Base-by-base conservation (phyloP, 768 basidiomycete genomes). In the Cystofilobasidium bisporidii region DNA sequence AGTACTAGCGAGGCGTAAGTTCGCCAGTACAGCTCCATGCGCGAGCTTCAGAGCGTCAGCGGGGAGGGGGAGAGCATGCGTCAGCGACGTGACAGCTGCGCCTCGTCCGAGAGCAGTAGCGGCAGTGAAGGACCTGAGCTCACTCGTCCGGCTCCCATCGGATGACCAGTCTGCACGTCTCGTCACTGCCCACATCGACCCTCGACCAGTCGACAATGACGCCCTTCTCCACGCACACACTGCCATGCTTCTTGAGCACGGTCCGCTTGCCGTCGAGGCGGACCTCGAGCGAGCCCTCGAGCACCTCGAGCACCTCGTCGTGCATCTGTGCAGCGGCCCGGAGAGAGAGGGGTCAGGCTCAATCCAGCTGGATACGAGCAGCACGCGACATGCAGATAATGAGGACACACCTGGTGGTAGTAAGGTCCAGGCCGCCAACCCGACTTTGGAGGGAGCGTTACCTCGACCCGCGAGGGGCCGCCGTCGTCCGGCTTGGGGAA, bases 261-360 rank as follows among this genome's bases (percentile, higher is more conserved):
- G 28, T 28, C 50, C 28, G n/a, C 50, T 30, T 24, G n/a, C 50
- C 50, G 50, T 30, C 26, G 24, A 53, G 50, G 28, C 5, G 18
- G 12, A 53, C 50, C 3, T 24, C 50, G 24, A 53, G 10, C n/a
- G 24, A 30, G 28, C 50, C 50, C 10, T 53, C 50, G 24, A 53
- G 50, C 11, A 53, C 50, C 50, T 53, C 50, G n/a, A 53, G 50
- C 50, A 30, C 28, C 50, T 53, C 50, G 24, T 53, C 50, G 50
- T 53, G 50, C 28, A 20, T 4, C 50, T 43, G 43, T 17, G n/a
- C n/a, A n/a, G n/a, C n/a, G n/a, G n/a, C n/a, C n/a, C n/a, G n/a
- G 43, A 43, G 43, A 43, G 43, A 36, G 12, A 36, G n/a, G n/a
- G n/a, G n/a, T n/a, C n/a, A n/a, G n/a, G n/a, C n/a, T n/a, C n/a